Evolutionary conservation across 768 basidiomycete genomes (phyloP).

Genomic region (Lactifluus rugatus): DNA sequence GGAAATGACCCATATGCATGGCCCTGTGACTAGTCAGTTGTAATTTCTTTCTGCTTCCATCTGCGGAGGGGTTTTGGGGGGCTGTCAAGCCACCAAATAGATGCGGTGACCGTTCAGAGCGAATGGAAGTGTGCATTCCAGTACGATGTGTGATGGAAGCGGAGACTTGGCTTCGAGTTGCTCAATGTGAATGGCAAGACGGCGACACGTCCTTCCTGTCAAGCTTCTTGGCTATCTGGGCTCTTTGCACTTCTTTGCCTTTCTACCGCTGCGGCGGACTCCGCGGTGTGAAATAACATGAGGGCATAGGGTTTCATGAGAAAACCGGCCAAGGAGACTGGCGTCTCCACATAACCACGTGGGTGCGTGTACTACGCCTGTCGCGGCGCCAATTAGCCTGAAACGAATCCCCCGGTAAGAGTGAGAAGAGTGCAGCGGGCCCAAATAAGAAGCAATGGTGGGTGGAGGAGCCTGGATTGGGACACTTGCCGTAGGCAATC

Average conservation of each 20-base stretch:
- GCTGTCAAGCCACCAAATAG: not conserved
- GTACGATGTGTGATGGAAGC: not conserved
- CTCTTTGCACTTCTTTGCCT: not conserved
- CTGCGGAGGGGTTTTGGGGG: not conserved
- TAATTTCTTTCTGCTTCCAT: not conserved
- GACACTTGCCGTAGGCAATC: not conserved
- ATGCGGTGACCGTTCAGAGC: too few relatives aligned
- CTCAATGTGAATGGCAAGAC: not conserved
- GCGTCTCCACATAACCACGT: not conserved
- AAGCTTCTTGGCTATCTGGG: not conserved
- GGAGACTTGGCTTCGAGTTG: not conserved
- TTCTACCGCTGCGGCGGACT: not conserved
- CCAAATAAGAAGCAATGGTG: not conserved
- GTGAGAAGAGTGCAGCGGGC: not conserved
- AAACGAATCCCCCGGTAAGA: not conserved
- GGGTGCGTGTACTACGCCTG: not conserved
- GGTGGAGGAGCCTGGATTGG: not conserved
- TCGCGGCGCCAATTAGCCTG: not conserved
- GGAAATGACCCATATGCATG: not conserved
- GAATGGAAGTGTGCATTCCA: not conserved
- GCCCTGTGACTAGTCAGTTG: not conserved
- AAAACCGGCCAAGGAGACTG: not conserved
- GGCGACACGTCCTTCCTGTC: not conserved
- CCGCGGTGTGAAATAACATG: not conserved
- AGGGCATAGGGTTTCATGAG: not conserved